Evolutionary conservation across 192 early-diverging fungal genomes (phyloP), one percentile per base, ranked within the genome.

Genomic region (Entomortierella chlamydospora): DNA sequence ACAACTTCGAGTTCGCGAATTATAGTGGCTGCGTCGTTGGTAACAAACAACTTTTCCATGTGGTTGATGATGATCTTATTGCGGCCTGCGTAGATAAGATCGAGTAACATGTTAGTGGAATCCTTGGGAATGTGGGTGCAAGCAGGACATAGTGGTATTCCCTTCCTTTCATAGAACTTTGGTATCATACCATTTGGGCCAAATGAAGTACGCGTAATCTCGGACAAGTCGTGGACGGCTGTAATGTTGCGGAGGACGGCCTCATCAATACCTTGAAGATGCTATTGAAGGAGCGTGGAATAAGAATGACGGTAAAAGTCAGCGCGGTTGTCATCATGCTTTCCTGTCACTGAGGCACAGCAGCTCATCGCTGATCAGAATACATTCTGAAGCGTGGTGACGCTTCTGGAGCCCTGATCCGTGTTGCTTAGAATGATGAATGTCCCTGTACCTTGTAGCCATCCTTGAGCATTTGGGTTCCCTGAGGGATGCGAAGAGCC

Each of bases 1-100:
- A 98, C 91, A 57, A 99, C 96, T 74, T 99, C 97, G 56, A 99
- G 87, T 81, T 98, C 97, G 73, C 91, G 91, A 72, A 98, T 97
- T 68, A 99, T 99, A 50, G 97, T 98, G 15, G 96, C 96, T n/a
- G 97, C 97, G 83, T 99, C 97, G 87, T 92, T 95, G 49, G 97
- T 99, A 30, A 99, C 96, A 84, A 99, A 96, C 42, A 99, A 89
- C 88, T 98, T 98, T 72, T 97, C 96, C 66, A 97, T 86, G 82
- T 99, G 97, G 83, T 99, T 99, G 83, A 99, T 96, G 41, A 99
- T 94, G 93, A 99, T 98, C 84, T 99, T 99, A 87, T 99, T 99
- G 70, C 96, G 93, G 37, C 94, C 94, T 94, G 60, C 57, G n/a
- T 15, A 54, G 15, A 26, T 10, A 54, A 15, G 15, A 54, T 28